Conservation (phyloP, 2,329 filamentous ascomycete species). For the Zarea fungicola region DNA sequence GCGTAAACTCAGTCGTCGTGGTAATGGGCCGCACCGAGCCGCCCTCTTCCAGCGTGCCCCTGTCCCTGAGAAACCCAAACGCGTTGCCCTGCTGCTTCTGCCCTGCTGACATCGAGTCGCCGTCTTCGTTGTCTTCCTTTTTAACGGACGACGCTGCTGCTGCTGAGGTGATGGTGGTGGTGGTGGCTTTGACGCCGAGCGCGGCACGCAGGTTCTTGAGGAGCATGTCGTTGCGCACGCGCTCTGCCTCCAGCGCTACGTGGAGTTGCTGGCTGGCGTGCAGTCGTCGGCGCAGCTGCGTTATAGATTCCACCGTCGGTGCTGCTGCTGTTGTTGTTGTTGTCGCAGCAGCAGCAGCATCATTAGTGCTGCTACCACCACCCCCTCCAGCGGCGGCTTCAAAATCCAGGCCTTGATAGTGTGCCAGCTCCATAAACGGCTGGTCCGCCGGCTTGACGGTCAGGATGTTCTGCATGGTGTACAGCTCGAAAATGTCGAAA, state of each 20-base stretch:
- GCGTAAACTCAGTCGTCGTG: constrained; percentile 70
- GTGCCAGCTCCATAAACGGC: constrained; percentile 73
- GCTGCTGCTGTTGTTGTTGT: constrained; percentile 21
- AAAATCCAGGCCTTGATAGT: constrained; percentile 70
- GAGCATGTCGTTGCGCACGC: constrained; percentile 64
- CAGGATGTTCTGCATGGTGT: constrained; percentile 80
- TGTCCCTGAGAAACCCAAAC: constrained; percentile 55
- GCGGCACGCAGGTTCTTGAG: constrained; percentile 56
- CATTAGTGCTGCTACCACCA: too few species aligned
- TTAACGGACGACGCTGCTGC: constrained; percentile 7
- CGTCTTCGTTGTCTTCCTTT: constrained; percentile 9
- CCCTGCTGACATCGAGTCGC: too few species aligned
- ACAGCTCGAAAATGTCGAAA: constrained; percentile 85
- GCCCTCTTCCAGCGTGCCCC: constrained; percentile 44
- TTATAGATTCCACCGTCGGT: constrained; percentile 63
- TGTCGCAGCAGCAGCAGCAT: too few species aligned
- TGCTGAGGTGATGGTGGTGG: constrained; percentile 15
- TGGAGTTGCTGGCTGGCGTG: constrained; percentile 76
- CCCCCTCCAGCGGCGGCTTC: constrained; percentile 15
- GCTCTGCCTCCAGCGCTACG: constrained; percentile 62
- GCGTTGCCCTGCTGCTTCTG: constrained; percentile 19
- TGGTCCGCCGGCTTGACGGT: constrained; percentile 64
- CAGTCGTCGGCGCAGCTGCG: constrained; percentile 65
- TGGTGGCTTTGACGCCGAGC: constrained; percentile 27
- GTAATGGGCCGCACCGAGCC: constrained; percentile 53